phyloP scores from a whole-genome alignment of 2,329 filamentous ascomycete genomes.

The Lecanicillium sp. region DNA sequence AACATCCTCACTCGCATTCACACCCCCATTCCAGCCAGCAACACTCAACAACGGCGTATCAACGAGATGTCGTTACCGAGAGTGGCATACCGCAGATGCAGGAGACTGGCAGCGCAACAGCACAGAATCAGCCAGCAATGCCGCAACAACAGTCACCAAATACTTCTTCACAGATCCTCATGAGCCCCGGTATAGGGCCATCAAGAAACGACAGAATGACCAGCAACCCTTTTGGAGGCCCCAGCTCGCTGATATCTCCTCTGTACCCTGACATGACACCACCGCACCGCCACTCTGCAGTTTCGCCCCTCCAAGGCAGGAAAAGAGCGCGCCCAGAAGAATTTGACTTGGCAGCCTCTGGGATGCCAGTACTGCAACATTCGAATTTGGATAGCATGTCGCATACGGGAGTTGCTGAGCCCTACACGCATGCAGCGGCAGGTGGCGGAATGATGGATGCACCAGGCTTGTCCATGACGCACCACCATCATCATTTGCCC shows the following conservation, averaged over 20 bases:
- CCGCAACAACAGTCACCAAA: slow-evolving; percentile 8
- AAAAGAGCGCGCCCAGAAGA: slow-evolving; percentile 53
- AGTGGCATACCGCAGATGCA: slow-evolving; percentile 6
- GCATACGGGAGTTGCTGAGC: slow-evolving; percentile 42
- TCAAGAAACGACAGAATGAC: slow-evolving; percentile 46
- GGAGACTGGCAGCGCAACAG: no score
- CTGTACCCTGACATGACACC: slow-evolving; percentile 44
- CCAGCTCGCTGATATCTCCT: slow-evolving; percentile 41
- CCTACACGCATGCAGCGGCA: slow-evolving; percentile 39
- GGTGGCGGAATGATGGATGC: slow-evolving; percentile 15
- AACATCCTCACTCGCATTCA: slow-evolving; percentile 15
- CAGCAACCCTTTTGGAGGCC: slow-evolving; percentile 44
- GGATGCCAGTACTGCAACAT: slow-evolving; percentile 45
- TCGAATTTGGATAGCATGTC: slow-evolving; percentile 49
- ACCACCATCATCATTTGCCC: slow-evolving; percentile 77
- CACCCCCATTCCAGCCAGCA: slow-evolving; percentile 6
- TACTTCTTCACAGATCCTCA: slow-evolving; percentile 7
- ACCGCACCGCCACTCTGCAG: slow-evolving; percentile 22
- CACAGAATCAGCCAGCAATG: slow-evolving; percentile 2
- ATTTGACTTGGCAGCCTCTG: slow-evolving; percentile 46
- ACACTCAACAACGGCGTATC: slow-evolving; percentile 2
- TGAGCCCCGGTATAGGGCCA: slow-evolving; percentile 37
- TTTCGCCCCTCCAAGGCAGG: slow-evolving; percentile 25
- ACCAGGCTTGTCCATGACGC: slow-evolving; percentile 15
- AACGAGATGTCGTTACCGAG: slow-evolving; percentile 6